Base-by-base conservation (phyloP, 345 rosid genomes). In the Lepidium sativum region DNA sequence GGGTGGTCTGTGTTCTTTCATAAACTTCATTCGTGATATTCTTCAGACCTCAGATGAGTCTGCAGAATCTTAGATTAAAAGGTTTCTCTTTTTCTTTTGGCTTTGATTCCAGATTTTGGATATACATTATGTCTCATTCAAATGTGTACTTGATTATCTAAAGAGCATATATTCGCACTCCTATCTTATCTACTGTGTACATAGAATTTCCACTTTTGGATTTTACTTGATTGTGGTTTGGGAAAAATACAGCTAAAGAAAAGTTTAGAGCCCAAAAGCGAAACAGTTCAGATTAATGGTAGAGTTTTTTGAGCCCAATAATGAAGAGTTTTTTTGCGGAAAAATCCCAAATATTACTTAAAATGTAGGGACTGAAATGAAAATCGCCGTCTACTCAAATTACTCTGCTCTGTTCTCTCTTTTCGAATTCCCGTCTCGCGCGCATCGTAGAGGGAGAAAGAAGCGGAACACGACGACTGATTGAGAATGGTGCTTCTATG, bases 1-100 rank as follows among this genome's bases (percentile, higher is more conserved):
- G 72, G 99, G 99, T 31, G 97, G 97, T 34, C 86, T 91, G 17
- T 90, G 96, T 75, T 94, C 97, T 52, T 74, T 91, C 54, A 91
- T 91, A 52, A 88, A 88, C 74, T 79, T 88, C 63, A 67, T 94
- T 60, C 87, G 89, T 12, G 88, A 83, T 71, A 78, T 86, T 59
- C 79, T 83, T 43, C 69, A 79, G 27, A 60, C 65, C 50, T 74
- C 80, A 12, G 79, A 80, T 65, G 87, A 80, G 9, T 48, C 75
- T 58, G 51, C 80, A 40, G 53, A 45, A 9, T 13, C 43, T 37
- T 63, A 62, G 62, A 37, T 16, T 17, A 61, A n/a, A n/a, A 33
- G 56, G 9, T 12, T 13, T 1, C 15, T 27, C 6, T 27, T 8
- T 29, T n/a, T 0, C 6, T 27, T 41, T 54, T 17, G 10, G 50